Percentiles rank a stretch among this genome's conserved stretches.
Evolutionary conservation across 805 yeast genomes (phyloP).

Genomic region (Pichia insulana): DNA sequence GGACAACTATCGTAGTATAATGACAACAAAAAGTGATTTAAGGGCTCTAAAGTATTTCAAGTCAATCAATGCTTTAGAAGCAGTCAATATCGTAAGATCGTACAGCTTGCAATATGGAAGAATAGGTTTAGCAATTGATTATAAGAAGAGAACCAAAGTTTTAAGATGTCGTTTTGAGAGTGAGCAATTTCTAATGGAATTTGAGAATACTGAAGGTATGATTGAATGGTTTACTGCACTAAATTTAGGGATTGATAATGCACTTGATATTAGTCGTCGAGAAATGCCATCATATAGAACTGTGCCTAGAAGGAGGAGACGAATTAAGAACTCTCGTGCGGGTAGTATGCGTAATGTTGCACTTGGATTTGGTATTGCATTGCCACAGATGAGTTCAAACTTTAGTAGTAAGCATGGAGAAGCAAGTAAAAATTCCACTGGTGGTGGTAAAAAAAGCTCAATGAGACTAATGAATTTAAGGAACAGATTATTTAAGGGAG

Average conservation of each 20-base stretch:
- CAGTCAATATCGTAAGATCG: constrained; percentile 41
- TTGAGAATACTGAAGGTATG: constrained; percentile 53
- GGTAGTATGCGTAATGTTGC: constrained; percentile 18
- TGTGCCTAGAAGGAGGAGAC: constrained; percentile 66
- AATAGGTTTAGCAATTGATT: constrained; percentile 81
- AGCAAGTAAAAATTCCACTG: neutral
- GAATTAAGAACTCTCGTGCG: constrained; percentile 10
- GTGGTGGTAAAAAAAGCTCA: neutral
- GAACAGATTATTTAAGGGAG: neutral
- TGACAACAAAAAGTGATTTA: constrained; percentile 24
- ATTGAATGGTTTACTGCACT: constrained; percentile 73
- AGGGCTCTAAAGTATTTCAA: constrained; percentile 16
- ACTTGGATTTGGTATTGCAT: constrained; percentile 1
- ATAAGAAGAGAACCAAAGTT: constrained; percentile 58
- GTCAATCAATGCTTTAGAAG: constrained; percentile 22
- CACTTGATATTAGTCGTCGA: constrained; percentile 67
- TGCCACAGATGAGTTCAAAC: neutral
- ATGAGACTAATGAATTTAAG: neutral
- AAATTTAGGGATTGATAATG: constrained; percentile 67
- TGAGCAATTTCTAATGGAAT: constrained; percentile 69
- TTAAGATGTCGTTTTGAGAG: constrained; percentile 73
- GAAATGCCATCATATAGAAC: constrained; percentile 70
- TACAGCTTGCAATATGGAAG: constrained; percentile 79
- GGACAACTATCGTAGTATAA: constrained; percentile 18
- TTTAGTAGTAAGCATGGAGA: neutral